A percentile compares a stretch with the other conserved stretches of the same genome.
phyloP scores from a whole-genome alignment of 2,329 filamentous ascomycete genomes.

The Daldinia eschscholtzii region DNA sequence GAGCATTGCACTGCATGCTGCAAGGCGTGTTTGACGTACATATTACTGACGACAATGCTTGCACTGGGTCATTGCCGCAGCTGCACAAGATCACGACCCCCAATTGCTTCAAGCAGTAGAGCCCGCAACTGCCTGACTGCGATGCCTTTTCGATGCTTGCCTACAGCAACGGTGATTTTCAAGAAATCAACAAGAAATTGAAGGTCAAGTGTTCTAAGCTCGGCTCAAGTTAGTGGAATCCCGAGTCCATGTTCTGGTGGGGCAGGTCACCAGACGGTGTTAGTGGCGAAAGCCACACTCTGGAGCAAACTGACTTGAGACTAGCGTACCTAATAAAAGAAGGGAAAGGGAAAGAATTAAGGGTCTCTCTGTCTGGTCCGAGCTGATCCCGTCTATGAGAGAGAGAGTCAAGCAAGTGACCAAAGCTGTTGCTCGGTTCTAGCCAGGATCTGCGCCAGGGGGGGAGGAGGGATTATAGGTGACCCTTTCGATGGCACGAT shows the following conservation, averaged over 20 bases:
- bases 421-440: constrained; percentile 38
- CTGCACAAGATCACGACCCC: constrained; percentile 43
- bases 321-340: constrained; percentile 42
- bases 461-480: constrained; percentile 11
- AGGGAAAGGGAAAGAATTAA: constrained; percentile 22
- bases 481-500: constrained; percentile 35
- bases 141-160: constrained; percentile 26
- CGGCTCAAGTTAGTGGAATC: constrained; percentile 48
- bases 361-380: constrained; percentile 9
- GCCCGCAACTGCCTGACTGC: constrained; percentile 34
- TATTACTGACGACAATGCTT: constrained; percentile 48
- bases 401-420: constrained; percentile 25
- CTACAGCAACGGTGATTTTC: constrained; percentile 33
- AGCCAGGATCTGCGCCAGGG: constrained; percentile 46
- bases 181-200: constrained; percentile 38
- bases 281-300: constrained; percentile 51
- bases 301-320: constrained; percentile 48
- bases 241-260: constrained; percentile 48
- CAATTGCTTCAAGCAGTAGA: constrained; percentile 42
- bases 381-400: constrained; percentile 21
- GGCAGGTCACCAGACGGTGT: constrained; percentile 51
- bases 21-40: constrained; percentile 52
- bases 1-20: constrained; percentile 52
- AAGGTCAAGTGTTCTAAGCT: constrained; percentile 45
- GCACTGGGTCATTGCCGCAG: constrained; percentile 50